These are phyloP conservation scores for Beauveria australis DNA, from an alignment of 2,329 filamentous ascomycete genomes.

Conservation along the genomic window DNA sequence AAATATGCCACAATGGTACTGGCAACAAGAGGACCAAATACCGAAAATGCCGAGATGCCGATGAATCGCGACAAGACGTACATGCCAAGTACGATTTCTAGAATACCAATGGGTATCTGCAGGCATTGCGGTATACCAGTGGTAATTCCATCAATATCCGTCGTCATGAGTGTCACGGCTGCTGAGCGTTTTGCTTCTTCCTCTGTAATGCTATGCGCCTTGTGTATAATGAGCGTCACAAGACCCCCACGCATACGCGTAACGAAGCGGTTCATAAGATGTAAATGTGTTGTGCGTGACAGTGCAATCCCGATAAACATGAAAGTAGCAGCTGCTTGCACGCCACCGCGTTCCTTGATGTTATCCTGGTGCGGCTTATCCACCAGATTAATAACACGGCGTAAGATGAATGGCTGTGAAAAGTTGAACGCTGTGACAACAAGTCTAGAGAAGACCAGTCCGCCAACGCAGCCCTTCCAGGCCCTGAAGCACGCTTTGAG, in stretches of 20 bases:
- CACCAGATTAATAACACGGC: constrained; percentile 12
- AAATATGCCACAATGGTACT: neutral
- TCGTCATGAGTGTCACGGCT: constrained; percentile 4
- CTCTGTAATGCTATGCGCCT: constrained; percentile 27
- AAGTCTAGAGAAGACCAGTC: neutral
- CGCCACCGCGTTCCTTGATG: neutral
- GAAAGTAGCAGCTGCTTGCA: neutral
- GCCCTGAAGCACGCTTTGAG: constrained; percentile 15
- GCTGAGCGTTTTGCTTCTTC: constrained; percentile 20
- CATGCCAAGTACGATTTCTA: neutral
- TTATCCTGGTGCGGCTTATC: constrained; percentile 12
- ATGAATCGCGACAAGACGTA: neutral
- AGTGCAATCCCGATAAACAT: neutral
- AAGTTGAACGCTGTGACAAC: neutral
- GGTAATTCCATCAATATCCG: neutral
- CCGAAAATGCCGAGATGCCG: neutral
- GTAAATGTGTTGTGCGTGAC: neutral
- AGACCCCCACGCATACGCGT: constrained; percentile 24
- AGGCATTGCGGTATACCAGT: neutral
- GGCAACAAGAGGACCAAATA: neutral
- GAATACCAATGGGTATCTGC: neutral
- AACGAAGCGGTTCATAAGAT: constrained; percentile 17
- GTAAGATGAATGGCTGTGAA: neutral
- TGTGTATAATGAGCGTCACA: constrained; percentile 39
- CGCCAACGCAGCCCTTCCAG: constrained; percentile 11